phyloP scores from a whole-genome alignment of 2,329 filamentous ascomycete genomes.

The Arachnopeziza araneosa region DNA sequence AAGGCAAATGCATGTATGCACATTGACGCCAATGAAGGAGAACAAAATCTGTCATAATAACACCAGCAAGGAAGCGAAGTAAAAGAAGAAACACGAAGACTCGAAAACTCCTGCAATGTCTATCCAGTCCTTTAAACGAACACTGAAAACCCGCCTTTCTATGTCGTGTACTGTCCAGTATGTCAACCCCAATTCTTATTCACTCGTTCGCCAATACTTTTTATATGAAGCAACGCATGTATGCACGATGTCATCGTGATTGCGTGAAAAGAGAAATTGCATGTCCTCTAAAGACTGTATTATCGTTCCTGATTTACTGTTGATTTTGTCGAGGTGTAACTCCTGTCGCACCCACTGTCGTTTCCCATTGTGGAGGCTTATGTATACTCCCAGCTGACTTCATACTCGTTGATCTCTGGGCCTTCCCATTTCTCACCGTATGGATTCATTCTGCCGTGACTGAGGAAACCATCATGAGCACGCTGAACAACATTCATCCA shows the following conservation, averaged over 20 bases:
- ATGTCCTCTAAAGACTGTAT: neutral
- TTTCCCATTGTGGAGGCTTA: constrained; percentile 24
- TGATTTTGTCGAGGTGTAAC: neutral
- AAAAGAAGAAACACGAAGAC: neutral
- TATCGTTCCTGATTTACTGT: neutral
- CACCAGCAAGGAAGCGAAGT: neutral
- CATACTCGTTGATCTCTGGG: constrained; percentile 41
- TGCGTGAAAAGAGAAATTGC: neutral
- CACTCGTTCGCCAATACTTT: neutral
- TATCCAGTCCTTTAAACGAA: neutral
- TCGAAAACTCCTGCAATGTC: neutral
- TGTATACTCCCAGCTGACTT: constrained; percentile 45
- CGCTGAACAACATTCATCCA: constrained; percentile 49
- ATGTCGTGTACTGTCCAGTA: neutral
- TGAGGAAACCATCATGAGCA: constrained; percentile 50
- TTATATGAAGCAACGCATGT: neutral
- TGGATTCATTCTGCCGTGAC: constrained; percentile 41
- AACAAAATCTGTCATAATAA: neutral
- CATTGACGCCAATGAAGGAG: neutral
- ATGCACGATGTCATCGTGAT: neutral
- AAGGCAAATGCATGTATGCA: neutral
- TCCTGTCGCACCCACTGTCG: neutral
- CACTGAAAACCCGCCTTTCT: neutral
- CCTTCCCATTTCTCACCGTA: constrained; percentile 51
- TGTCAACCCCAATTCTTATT: neutral